Evolutionary conservation across 345 rosid genomes (phyloP), one percentile per base, ranked within the genome.

Genomic region (Rubroshorea leprosula): DNA sequence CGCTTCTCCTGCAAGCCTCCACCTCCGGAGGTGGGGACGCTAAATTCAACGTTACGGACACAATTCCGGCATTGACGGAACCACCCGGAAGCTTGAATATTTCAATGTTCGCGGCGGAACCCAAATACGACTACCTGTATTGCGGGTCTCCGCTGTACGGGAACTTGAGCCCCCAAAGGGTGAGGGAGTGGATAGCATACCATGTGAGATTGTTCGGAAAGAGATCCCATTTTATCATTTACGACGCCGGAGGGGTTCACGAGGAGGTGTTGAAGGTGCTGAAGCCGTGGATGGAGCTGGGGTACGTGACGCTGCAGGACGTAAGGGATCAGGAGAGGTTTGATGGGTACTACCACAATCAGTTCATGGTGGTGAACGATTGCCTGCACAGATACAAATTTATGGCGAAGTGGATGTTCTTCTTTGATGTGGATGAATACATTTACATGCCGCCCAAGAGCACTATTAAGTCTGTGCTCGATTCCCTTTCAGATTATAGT

Each of bases 281-380:
- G 63, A 63, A 66, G 80, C 98, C 98, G 7, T 91, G 98, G 98
- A 84, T 91, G 76, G 95, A 88, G 68, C 71, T 88, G 0, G 98
- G 96, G 22, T 78, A 84, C 55, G 89, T 88, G 47, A 86, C 95
- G 22, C 23, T 91, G 23, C 96, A 91, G 44, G 95, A 91, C 58
- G 68, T 91, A 0, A 71, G 69, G 60, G 98, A 83, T 9, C 96
- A 91, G 53, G 98, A 88, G 68, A 74, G 96, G 52, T 91, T 88
- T 67, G 98, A 88, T 68, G 98, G 98, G 29, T 85, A 91, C 51
- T 88, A 91, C 55, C 96, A 88, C 67, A 88, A 88, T 27, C 98
- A 91, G 67, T 91, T 91, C 78, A 66, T 88, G 90, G 85, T 88
- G 51, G 90, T 88, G 20, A 91, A 91, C 46, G 95, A 91, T 59